A percentile compares a stretch with the other conserved stretches of the same genome.
Evolutionary conservation across 2,329 filamentous ascomycete species (phyloP).

Genomic region (Phaeosphaeriaceae sp.): DNA sequence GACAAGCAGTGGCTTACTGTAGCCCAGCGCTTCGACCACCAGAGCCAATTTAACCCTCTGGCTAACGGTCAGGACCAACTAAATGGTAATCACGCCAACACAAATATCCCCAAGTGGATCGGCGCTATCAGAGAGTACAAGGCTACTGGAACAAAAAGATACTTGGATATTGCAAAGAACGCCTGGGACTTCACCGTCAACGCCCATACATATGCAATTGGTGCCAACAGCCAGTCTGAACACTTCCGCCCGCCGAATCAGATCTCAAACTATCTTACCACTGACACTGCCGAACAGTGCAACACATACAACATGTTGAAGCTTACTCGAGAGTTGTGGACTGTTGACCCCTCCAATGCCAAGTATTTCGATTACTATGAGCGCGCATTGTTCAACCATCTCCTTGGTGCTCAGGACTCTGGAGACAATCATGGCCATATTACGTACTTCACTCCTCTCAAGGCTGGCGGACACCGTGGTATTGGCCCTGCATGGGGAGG

Average conservation of each 20-base stretch:
- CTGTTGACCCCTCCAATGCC: conserved; percentile 49
- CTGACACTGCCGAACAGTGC: conserved; percentile 60
- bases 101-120: conserved; percentile 62
- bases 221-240: conserved; percentile 61
- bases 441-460: conserved; percentile 61
- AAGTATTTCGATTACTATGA: conserved; percentile 63
- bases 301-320: conserved; percentile 66
- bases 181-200: conserved; percentile 57
- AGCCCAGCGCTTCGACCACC: conserved; percentile 60
- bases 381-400: conserved; percentile 57
- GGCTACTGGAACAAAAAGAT: conserved; percentile 53
- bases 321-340: conserved; percentile 60
- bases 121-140: conserved; percentile 58
- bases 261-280: conserved; percentile 53
- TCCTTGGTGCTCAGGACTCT: conserved; percentile 59
- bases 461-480: conserved; percentile 56
- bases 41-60: conserved; percentile 55
- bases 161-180: conserved; percentile 58
- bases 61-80: conserved; percentile 55
- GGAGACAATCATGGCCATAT: conserved; percentile 55
- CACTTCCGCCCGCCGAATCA: conserved; percentile 58
- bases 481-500: conserved; percentile 60
- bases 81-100: conserved; percentile 60
- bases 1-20: conserved; percentile 55
- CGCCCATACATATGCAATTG: conserved; percentile 60